Base-by-base conservation (phyloP, 345 rosid species). In the Cochlearia excelsa region DNA sequence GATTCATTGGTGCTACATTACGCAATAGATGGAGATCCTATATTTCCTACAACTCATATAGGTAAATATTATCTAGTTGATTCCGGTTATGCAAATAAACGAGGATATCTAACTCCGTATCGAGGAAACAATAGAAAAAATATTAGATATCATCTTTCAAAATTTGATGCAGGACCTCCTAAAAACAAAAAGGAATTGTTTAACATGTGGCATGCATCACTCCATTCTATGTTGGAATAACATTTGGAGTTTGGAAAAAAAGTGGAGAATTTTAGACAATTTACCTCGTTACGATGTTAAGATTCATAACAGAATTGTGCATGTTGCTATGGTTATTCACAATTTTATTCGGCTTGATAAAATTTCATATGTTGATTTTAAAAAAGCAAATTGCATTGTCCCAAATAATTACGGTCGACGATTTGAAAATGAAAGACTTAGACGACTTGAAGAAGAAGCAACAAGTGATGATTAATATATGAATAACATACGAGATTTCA, bases 1-100 rank as follows among this genome's bases (percentile, higher is more conserved):
- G 50, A 46, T 46, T 46, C 50, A 26, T 26, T 46, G 50, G 50
- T 46, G 10, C 26, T 46, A 7, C 50, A 46, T 1, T 46, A 46
- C 30, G 4, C 10, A 26, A 46, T 46, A 1, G 30, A 26, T 26
- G 50, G 50, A 46, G 30, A 46, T 2, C 50, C 50, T 46, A 26
- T 26, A 46, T 46, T 46, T 10, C 50, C 30, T 26, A 7, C n/a
- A 5, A 10, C 43, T 40, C 43, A n/a, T 40, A 2, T n/a, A 42
- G 23, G 6, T 42, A 45, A 45, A 23, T 45, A 45, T 45, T 45
- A 16, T 45, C 48, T 45, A 16, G 48, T 23, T 23, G 48, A 45
- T 23, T 45, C 29, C 6, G 2, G 48, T 16, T 45, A 46, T 46
- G 29, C 9, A 46, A 26, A 46, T 2, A 46, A 26, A 2, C 7